Evolutionary conservation across 177 flowering plant species (phyloP).

Genomic region (Telopea speciosissima): DNA sequence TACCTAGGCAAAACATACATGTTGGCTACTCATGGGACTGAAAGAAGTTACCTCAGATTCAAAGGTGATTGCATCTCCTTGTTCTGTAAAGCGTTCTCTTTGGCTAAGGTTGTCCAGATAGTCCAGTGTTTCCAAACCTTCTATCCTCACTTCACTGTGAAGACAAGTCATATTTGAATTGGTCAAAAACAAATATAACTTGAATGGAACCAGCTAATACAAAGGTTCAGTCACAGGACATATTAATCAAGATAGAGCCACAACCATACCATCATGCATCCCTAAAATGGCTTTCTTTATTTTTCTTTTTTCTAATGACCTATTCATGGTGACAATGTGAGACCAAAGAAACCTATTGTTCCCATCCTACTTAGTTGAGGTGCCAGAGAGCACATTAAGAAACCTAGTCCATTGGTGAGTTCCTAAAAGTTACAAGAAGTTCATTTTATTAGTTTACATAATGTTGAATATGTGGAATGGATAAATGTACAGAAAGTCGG

Average conservation of each 20-base stretch:
- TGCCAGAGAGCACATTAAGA: not conserved
- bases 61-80: conserved; percentile 90
- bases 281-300: not conserved
- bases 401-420: not conserved
- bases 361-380: not conserved
- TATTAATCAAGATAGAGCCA: not conserved
- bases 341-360: not conserved
- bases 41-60: conserved; percentile 67
- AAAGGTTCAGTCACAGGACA: not conserved
- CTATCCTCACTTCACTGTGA: conserved; percentile 88
- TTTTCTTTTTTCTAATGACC: too few relatives aligned
- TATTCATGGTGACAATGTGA: not conserved
- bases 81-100: conserved; percentile 83
- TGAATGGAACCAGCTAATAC: not conserved
- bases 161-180: conserved; percentile 3
- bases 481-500: too few relatives aligned
- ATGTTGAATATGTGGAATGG: too few relatives aligned
- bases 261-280: not conserved
- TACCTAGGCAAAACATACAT: not conserved
- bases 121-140: conserved; percentile 93
- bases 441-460: not conserved
- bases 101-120: conserved; percentile 80
- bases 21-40: not conserved
- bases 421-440: not conserved
- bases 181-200: not conserved